phyloP scores from a whole-genome alignment of 148 eudicot species.

The Camellia sinensis region DNA sequence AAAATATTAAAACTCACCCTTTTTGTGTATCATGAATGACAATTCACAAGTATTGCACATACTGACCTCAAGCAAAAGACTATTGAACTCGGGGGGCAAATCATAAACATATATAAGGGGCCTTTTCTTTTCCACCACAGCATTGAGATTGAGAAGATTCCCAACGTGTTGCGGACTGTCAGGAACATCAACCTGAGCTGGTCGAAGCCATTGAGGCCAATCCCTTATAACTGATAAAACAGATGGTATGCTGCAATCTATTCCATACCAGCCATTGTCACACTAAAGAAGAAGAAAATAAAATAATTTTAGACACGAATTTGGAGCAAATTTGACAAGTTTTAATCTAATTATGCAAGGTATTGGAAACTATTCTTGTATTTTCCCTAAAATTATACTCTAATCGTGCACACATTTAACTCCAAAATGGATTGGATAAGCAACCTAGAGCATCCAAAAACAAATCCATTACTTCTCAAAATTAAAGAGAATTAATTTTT shows the following conservation, averaged over 20 bases:
- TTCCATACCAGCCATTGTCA: conserved; percentile 86
- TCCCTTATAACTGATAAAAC: conserved; percentile 57
- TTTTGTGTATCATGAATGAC: background rate
- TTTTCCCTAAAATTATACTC: too few relatives aligned
- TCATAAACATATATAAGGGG: conserved; percentile 93
- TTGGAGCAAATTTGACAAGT: too few relatives aligned
- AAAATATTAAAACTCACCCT: conserved; percentile 1
- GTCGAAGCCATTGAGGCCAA: conserved; percentile 92
- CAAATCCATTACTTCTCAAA: too few relatives aligned
- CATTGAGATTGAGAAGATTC: conserved; percentile 45
- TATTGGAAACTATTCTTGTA: too few relatives aligned
- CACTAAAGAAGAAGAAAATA: conserved; percentile 44
- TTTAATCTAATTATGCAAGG: too few relatives aligned
- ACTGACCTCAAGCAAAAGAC: conserved; percentile 90
- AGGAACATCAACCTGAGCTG: conserved; percentile 67
- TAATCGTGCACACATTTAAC: too few relatives aligned
- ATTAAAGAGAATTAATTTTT: too few relatives aligned
- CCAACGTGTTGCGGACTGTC: conserved; percentile 33
- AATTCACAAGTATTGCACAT: conserved; percentile 1
- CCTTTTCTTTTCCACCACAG: conserved; percentile 75
- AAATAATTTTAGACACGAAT: background rate
- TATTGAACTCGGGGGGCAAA: conserved; percentile 80
- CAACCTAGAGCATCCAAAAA: too few relatives aligned
- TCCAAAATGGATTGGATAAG: too few relatives aligned
- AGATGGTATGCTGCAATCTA: conserved; percentile 91